Evolutionary conservation across 176 grass and related monocot species (phyloP).

Genomic region (Ensete ventricosum): DNA sequence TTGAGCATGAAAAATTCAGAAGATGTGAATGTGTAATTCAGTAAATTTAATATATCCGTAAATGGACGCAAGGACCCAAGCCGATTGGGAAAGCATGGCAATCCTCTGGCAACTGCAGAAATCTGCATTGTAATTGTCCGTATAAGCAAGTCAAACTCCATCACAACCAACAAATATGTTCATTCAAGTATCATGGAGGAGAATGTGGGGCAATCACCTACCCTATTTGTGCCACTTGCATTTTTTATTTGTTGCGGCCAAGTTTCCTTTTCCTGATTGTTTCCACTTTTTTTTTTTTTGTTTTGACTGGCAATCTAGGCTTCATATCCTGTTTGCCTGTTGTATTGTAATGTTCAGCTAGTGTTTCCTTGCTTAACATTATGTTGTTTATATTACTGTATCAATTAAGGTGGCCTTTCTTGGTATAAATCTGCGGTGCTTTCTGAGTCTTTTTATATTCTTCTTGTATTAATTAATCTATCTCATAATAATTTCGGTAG

Average conservation of each 20-base stretch:
- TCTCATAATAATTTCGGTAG: background rate
- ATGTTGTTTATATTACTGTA: background rate
- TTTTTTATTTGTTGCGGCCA: background rate
- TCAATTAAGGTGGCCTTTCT: background rate
- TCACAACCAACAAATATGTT: background rate
- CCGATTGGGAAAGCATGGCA: background rate
- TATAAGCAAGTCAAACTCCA: background rate
- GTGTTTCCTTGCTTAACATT: background rate
- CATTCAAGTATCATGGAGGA: background rate
- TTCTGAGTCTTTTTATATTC: background rate
- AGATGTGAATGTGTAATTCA: conserved; percentile 90
- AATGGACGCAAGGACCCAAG: conserved; percentile 9
- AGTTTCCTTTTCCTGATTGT: background rate
- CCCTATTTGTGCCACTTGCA: background rate
- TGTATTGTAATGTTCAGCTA: background rate
- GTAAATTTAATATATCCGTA: conserved; percentile 33
- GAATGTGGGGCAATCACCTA: background rate
- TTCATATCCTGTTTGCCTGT: background rate
- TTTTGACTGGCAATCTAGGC: background rate
- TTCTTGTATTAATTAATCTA: background rate
- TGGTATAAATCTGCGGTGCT: background rate
- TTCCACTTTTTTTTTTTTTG: background rate
- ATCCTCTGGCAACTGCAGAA: background rate
- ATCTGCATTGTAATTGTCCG: background rate
- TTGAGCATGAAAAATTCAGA: conserved; percentile 55